Conservation (phyloP, 2,329 filamentous ascomycete genomes). For the Celoporthe dispersa region DNA sequence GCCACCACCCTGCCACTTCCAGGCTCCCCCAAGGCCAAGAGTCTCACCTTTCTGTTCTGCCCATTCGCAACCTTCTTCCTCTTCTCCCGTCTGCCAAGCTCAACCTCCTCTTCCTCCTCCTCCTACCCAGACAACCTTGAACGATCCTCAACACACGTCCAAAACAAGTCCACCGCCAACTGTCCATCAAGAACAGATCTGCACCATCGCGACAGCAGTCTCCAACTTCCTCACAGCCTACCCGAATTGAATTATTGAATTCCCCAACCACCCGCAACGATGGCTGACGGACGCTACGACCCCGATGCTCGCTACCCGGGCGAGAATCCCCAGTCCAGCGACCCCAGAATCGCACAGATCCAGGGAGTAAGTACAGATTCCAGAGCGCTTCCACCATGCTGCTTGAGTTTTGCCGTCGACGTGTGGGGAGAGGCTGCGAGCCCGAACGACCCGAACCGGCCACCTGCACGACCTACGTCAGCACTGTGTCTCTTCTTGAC, state of each 20-base stretch:
- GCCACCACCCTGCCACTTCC: neutral
- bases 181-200: neutral
- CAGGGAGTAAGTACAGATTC: slow-evolving; percentile 19
- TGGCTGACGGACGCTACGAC: slow-evolving; percentile 23
- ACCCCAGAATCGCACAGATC: slow-evolving; percentile 22
- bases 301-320: slow-evolving; percentile 21
- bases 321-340: slow-evolving; percentile 17
- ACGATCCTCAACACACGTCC: slow-evolving; percentile 6
- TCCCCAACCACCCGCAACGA: slow-evolving; percentile 6
- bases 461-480: slow-evolving; percentile 7
- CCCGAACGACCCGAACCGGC: neutral
- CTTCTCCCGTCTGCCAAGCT: slow-evolving; percentile 5
- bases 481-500: neutral
- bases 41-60: slow-evolving; percentile 17
- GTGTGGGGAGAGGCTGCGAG: neutral
- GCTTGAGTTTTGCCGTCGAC: neutral
- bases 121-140: neutral
- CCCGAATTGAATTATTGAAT: slow-evolving; percentile 8
- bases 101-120: neutral
- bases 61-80: neutral
- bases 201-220: neutral
- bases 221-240: neutral
- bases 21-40: neutral
- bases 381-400: neutral
- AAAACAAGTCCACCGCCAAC: slow-evolving; percentile 2